phyloP scores from a whole-genome alignment of 169 alveolate genomes.

The Eimeria acervulina region DNA sequence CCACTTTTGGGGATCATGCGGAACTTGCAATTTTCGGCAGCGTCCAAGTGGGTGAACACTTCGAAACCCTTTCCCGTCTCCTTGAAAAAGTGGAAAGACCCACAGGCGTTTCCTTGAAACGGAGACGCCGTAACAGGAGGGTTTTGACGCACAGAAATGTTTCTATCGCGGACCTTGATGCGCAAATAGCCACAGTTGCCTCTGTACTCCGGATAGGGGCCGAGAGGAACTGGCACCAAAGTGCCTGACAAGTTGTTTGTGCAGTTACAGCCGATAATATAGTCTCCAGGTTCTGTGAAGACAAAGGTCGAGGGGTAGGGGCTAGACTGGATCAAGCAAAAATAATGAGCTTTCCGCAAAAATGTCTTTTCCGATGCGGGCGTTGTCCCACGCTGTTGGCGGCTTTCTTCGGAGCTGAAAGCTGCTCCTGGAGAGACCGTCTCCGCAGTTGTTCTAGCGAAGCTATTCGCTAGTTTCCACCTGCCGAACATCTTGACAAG shows the following conservation, averaged over 20 bases:
- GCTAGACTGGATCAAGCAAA: conserved; percentile 36
- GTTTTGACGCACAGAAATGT: conserved; percentile 6
- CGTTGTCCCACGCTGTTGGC: not conserved
- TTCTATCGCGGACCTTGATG: conserved; percentile 47
- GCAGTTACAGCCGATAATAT: conserved; percentile 51
- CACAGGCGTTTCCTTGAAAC: not conserved
- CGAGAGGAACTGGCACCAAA: conserved; percentile 34
- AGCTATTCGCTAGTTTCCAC: conserved; percentile 23
- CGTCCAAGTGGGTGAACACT: conserved; percentile 21
- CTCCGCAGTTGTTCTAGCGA: not conserved
- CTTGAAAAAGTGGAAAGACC: conserved; percentile 10
- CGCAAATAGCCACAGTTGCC: conserved; percentile 52
- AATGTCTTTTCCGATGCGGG: not conserved
- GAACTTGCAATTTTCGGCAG: conserved; percentile 48
- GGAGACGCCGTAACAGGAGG: conserved; percentile 3
- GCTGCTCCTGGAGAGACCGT: conserved; percentile 14
- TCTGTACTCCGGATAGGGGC: conserved; percentile 21
- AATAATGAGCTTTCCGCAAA: conserved; percentile 15
- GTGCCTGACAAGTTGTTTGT: not conserved
- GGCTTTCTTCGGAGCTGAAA: not conserved
- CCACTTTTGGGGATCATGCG: not conserved
- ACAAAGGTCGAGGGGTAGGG: conserved; percentile 19
- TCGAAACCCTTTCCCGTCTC: conserved; percentile 30
- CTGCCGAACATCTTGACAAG: conserved; percentile 30
- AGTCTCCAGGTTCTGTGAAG: conserved; percentile 33